Base-by-base conservation (phyloP, 768 basidiomycete species). In the Boletus subcaerulescens region DNA sequence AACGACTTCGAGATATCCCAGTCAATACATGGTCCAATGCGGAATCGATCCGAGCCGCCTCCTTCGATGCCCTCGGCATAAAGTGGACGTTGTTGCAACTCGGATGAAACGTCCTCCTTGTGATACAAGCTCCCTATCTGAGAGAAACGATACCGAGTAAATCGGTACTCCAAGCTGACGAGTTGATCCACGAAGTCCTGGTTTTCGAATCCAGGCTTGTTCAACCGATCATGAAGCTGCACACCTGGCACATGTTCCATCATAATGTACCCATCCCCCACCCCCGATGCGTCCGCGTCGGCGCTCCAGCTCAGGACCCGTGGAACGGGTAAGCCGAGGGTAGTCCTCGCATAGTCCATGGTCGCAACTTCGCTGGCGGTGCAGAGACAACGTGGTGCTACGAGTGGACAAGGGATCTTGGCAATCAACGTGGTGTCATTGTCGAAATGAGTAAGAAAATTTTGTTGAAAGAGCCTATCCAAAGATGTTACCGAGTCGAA, bases 321-420 rank as follows among this genome's bases (percentile, higher is more conserved):
- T 7, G 73, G 71, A 32, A 65, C 63, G 7, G 66, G 69, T 18
- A 74, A 36, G 12, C 55, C 52, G 20, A 73, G 67, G 32, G 55
- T 45, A 24, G 51, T 59, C 22, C 66, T 66, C 31, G 61, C 54
- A 50, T 63, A 73, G 22, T 73, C 62, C 56, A 73, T 65, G 4
- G 73, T 74, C 15, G 72, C 73, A 5, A 72, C 73, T 51, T 74
- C 73, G 50, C 72, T 74, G 7, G 73, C 73, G 3, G 71, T 73
- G 12, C 56, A 53, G 39, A 69, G 55, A 48, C 59, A 63, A 10
- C 59, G 50, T 9, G 68, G 68, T 0, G 67, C 70, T 20, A 66
- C 66, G 5, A 72, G 42, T 14, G 64, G 58, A 33, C 49, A 58
- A 4, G 62, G 51, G 38, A 62, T 52, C 10, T 57, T 57, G 46